Evolutionary conservation across 2,329 filamentous ascomycete genomes (phyloP).

Genomic region (Clarireedia hainanense): DNA sequence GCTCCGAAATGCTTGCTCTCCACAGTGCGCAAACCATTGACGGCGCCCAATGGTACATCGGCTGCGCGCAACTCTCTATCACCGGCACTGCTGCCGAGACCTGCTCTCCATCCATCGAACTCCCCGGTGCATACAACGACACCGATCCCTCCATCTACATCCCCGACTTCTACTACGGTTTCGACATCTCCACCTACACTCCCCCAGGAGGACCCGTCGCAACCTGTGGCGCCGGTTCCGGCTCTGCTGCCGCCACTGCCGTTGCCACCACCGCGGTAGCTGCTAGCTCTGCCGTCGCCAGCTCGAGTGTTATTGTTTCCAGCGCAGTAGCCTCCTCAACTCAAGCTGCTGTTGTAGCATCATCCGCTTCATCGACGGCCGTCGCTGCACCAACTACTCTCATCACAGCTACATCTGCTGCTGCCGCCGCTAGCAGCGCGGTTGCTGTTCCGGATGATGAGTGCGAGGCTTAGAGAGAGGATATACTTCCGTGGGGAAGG

Average conservation of each 20-base stretch:
- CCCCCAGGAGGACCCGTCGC: conserved; percentile 20
- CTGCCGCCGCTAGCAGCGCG: not conserved
- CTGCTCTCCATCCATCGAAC: conserved; percentile 17
- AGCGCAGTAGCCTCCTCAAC: not conserved
- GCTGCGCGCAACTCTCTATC: conserved; percentile 21
- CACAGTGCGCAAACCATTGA: conserved; percentile 18
- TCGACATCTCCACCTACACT: conserved; percentile 17
- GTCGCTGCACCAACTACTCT: not conserved
- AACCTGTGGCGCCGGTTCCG: conserved; percentile 2
- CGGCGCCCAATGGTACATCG: conserved; percentile 23
- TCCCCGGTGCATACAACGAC: conserved; percentile 19
- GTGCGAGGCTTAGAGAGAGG: conserved; percentile 1
- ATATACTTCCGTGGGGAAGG: not conserved
- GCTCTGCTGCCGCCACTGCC: not conserved
- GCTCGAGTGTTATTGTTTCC: not conserved
- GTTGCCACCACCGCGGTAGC: not conserved
- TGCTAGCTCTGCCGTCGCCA: not conserved
- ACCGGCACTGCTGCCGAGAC: conserved; percentile 14
- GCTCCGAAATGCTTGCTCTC: conserved; percentile 23
- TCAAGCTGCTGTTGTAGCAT: not conserved
- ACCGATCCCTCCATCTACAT: conserved; percentile 20
- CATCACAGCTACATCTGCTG: not conserved
- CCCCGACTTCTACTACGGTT: conserved; percentile 19
- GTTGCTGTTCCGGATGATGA: not conserved
- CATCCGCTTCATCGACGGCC: not conserved